These are phyloP conservation scores for Anastatica hierochuntica DNA, from an alignment of 345 rosid species.

Conservation along the genomic window DNA sequence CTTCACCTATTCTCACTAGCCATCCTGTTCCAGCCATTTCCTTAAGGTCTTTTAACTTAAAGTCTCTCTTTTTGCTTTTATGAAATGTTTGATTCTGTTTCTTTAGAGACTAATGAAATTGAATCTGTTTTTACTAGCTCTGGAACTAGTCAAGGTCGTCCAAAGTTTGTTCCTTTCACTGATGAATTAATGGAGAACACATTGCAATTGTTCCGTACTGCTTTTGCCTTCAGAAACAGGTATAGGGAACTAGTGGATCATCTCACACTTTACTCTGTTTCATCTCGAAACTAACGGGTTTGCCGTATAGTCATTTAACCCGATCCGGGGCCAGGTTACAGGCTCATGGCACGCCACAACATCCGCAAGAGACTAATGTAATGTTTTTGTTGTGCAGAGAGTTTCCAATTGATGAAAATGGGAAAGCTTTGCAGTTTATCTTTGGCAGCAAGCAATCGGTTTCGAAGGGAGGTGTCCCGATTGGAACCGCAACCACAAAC, in stretches of 20 bases:
- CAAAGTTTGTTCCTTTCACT: conserved; percentile 75
- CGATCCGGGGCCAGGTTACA: too few species aligned
- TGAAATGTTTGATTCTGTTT: too few species aligned
- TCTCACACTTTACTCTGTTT: conserved; percentile 7
- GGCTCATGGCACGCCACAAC: too few species aligned
- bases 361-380: background rate
- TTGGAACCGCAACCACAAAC: conserved; percentile 82
- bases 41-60: conserved; percentile 51
- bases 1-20: conserved; percentile 65
- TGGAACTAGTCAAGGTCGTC: conserved; percentile 89
- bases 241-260: conserved; percentile 17
- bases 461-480: conserved; percentile 69
- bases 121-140: conserved; percentile 80
- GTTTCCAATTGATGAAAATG: conserved; percentile 49
- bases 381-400: conserved; percentile 43
- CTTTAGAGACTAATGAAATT: too few species aligned
- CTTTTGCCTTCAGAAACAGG: conserved; percentile 88
- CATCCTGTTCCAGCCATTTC: conserved; percentile 65
- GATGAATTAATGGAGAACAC: conserved; percentile 74
- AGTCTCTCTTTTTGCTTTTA: too few species aligned
- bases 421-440: conserved; percentile 64
- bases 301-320: too few species aligned
- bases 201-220: conserved; percentile 67
- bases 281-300: conserved; percentile 1
- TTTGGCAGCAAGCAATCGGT: conserved; percentile 62